phyloP scores from a whole-genome alignment of 2,329 filamentous ascomycete species.

The Bipolaris cookei region DNA sequence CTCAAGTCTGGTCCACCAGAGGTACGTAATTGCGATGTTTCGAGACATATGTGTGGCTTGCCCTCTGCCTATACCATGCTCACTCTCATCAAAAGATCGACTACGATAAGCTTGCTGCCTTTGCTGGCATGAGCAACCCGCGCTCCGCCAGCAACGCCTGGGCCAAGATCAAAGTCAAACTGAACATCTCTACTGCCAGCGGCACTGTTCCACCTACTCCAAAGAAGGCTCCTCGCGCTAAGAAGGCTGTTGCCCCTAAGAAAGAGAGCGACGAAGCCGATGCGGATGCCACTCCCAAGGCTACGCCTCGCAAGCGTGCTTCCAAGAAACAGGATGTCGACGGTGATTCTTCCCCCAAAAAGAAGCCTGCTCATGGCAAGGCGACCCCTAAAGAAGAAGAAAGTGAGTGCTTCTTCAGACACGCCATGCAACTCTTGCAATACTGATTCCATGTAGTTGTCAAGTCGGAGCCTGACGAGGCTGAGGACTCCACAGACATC shows the following conservation, averaged over 20 bases:
- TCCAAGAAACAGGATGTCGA: conserved; percentile 44
- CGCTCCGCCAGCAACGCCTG: conserved; percentile 49
- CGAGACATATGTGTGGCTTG: neutral
- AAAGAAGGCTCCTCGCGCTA: conserved; percentile 30
- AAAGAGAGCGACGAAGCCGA: conserved; percentile 23
- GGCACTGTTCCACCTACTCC: conserved; percentile 22
- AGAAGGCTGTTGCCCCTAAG: conserved; percentile 21
- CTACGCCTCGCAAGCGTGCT: conserved; percentile 41
- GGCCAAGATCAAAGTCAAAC: conserved; percentile 45
- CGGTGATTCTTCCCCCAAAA: conserved; percentile 42
- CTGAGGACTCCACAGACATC: conserved; percentile 10
- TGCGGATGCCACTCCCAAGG: conserved; percentile 31
- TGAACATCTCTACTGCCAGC: conserved; percentile 21
- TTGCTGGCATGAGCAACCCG: conserved; percentile 47
- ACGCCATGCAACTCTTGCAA: neutral
- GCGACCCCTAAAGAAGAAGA: conserved; percentile 28
- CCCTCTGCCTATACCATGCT: neutral
- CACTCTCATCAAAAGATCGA: conserved; percentile 44
- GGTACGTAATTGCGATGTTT: conserved; percentile 18
- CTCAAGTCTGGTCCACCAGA: conserved; percentile 48
- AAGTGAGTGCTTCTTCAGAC: conserved; percentile 13
- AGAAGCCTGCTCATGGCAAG: conserved; percentile 37
- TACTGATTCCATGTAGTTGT: conserved; percentile 16
- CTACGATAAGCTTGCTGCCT: conserved; percentile 45
- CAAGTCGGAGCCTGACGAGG: conserved; percentile 16